These are phyloP conservation scores for Fusarium avenaceum DNA, from an alignment of 2,329 filamentous ascomycete species.

Conservation along the genomic window DNA sequence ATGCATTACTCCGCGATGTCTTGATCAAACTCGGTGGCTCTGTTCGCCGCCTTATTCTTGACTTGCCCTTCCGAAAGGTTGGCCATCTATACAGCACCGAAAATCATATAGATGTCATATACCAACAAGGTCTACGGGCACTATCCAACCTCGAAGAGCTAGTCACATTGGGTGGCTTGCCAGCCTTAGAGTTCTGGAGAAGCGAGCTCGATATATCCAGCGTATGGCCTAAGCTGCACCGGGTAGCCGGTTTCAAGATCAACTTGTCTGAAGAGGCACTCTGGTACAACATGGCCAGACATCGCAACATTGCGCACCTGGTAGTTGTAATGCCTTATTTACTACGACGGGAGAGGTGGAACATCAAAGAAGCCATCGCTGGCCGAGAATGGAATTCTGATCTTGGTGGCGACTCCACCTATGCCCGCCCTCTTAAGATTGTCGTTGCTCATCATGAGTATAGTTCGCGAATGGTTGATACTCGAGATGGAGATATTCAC, in stretches of 20 bases:
- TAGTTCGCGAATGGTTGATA: slow-evolving; percentile 18
- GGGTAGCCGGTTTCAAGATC: slow-evolving; percentile 33
- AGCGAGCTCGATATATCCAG: background rate
- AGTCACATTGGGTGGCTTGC: slow-evolving; percentile 29
- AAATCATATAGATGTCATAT: background rate
- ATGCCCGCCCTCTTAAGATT: slow-evolving; percentile 32
- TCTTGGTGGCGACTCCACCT: slow-evolving; percentile 29
- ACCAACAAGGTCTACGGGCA: slow-evolving; percentile 8
- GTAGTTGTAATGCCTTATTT: slow-evolving; percentile 26
- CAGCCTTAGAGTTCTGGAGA: slow-evolving; percentile 30
- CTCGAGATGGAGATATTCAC: background rate
- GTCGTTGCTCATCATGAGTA: slow-evolving; percentile 35
- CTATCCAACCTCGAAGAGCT: slow-evolving; percentile 33
- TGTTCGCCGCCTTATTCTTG: slow-evolving; percentile 28
- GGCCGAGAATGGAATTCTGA: slow-evolving; percentile 24
- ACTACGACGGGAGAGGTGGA: slow-evolving; percentile 24
- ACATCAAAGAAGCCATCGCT: slow-evolving; percentile 26
- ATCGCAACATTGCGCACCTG: slow-evolving; percentile 17
- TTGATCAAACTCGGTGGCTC: slow-evolving; percentile 19
- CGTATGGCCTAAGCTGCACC: slow-evolving; percentile 28
- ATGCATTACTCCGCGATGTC: slow-evolving; percentile 8
- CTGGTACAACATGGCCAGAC: slow-evolving; percentile 29
- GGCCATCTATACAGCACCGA: slow-evolving; percentile 16
- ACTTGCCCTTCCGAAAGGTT: slow-evolving; percentile 28
- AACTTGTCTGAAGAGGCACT: slow-evolving; percentile 29